These are phyloP conservation scores for Colletotrichum sp. DNA, from an alignment of 2,329 filamentous ascomycete genomes.

Conservation along the genomic window DNA sequence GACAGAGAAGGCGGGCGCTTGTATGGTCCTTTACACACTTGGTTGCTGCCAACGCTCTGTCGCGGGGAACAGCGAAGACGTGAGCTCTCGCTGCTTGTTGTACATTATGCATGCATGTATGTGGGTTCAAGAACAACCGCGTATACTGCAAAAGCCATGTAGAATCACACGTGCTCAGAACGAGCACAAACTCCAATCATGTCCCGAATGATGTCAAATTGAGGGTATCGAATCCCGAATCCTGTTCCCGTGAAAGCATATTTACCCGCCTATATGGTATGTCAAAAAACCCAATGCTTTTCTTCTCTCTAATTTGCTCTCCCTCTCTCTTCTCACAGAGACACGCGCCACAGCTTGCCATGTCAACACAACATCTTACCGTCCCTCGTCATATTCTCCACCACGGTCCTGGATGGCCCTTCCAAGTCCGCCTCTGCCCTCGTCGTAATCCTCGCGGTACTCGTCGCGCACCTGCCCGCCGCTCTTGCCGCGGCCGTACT, in stretches of 20 bases:
- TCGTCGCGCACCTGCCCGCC: conserved; percentile 97
- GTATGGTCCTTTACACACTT: background rate
- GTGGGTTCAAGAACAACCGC: background rate
- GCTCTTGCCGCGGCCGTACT: conserved; percentile 94
- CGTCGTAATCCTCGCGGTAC: conserved; percentile 96
- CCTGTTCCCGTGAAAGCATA: background rate
- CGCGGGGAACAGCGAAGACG: background rate
- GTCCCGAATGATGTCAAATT: conserved; percentile 5
- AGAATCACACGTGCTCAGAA: background rate
- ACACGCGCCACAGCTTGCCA: background rate
- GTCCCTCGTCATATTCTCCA: conserved; percentile 43
- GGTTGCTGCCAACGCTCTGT: background rate
- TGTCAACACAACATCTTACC: conserved; percentile 29
- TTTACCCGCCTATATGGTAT: background rate
- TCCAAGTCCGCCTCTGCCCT: conserved; percentile 89
- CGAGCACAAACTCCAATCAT: background rate
- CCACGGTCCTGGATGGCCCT: conserved; percentile 65
- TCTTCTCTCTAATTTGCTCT: conserved; percentile 23
- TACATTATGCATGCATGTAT: conserved; percentile 7
- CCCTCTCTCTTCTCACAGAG: background rate
- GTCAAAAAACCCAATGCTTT: background rate
- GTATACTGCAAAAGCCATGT: background rate
- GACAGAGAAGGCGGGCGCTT: background rate
- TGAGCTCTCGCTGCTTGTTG: background rate
- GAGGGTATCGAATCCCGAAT: conserved; percentile 20